Percentiles rank a stretch among this genome's conserved stretches.
phyloP scores from a whole-genome alignment of 2,329 filamentous ascomycete species.

The Alternaria sp. region DNA sequence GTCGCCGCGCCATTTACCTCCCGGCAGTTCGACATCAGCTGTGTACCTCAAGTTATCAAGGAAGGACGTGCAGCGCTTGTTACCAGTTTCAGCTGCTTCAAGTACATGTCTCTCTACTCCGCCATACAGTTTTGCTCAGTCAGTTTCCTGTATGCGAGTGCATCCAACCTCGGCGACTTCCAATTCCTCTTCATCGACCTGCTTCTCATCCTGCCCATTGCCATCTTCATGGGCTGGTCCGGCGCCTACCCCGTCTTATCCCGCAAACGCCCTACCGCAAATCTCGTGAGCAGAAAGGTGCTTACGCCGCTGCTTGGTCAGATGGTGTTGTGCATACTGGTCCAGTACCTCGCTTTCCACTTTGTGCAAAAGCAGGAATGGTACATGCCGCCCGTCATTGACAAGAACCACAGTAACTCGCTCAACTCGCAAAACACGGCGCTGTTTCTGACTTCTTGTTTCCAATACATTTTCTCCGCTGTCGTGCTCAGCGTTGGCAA shows the following conservation, averaged over 20 bases:
- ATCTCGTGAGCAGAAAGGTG: conserved; percentile 91
- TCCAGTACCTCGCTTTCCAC: conserved; percentile 78
- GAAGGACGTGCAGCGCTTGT: conserved; percentile 94
- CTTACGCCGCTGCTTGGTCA: conserved; percentile 88
- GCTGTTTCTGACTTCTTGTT: conserved; percentile 88
- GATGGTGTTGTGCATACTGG: conserved; percentile 78
- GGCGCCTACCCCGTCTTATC: conserved; percentile 80
- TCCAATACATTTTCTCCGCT: conserved; percentile 91
- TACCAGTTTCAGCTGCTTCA: conserved; percentile 99
- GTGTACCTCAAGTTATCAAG: conserved; percentile 89
- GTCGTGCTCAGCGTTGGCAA: conserved; percentile 90
- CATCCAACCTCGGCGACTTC: conserved; percentile 94
- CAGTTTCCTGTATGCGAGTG: conserved; percentile 93
- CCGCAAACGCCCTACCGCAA: conserved; percentile 87
- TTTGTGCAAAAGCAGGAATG: conserved; percentile 81
- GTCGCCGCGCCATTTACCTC: conserved; percentile 98
- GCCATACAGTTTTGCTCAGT: conserved; percentile 99
- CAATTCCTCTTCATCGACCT: conserved; percentile 98
- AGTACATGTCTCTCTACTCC: conserved; percentile 99
- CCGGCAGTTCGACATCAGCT: conserved; percentile 93
- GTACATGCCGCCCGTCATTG: conserved; percentile 81
- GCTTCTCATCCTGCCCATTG: conserved; percentile 89
- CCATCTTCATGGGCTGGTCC: conserved; percentile 99
- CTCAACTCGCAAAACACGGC: conserved; percentile 93
- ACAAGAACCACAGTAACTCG: conserved; percentile 82